Percentiles rank a stretch among this genome's conserved stretches.
Conservation (phyloP, 768 basidiomycete species). For the Rhizopogon vesiculosus region DNA sequence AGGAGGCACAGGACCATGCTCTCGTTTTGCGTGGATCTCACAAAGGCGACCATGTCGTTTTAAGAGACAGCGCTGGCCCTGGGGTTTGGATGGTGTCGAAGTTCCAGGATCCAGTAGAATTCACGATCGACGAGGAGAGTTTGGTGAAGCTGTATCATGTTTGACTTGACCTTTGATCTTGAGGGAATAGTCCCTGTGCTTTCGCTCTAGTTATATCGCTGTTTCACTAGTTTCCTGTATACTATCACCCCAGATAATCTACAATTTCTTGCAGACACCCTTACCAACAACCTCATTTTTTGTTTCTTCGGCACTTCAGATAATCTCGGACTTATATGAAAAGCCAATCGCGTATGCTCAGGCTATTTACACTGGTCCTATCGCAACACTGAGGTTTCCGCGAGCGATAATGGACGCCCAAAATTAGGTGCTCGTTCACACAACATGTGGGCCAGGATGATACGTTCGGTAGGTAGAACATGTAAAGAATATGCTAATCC, state of each 20-base stretch:
- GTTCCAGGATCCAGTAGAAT: slow-evolving; percentile 6
- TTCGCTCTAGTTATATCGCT: neutral
- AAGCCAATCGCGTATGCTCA: too few species aligned
- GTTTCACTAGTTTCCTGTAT: neutral
- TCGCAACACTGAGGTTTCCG: too few species aligned
- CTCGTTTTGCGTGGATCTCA: slow-evolving; percentile 41
- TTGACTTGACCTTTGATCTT: neutral
- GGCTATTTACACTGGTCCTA: too few species aligned
- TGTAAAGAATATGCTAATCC: neutral
- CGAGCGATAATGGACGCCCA: too few species aligned
- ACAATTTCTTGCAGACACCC: too few species aligned
- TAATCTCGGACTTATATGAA: too few species aligned
- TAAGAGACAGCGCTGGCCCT: slow-evolving; percentile 34
- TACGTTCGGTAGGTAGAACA: too few species aligned
- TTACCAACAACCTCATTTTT: too few species aligned
- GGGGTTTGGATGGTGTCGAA: slow-evolving; percentile 19
- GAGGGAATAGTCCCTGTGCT: neutral
- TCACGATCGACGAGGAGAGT: slow-evolving; percentile 12
- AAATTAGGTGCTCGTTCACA: too few species aligned
- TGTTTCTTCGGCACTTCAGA: too few species aligned
- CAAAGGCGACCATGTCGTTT: slow-evolving; percentile 40
- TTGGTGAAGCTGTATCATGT: slow-evolving; percentile 23
- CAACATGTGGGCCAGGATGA: too few species aligned
- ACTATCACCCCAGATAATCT: neutral
- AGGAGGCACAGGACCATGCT: slow-evolving; percentile 40